Evolutionary conservation across 2,329 filamentous ascomycete species (phyloP), one percentile per base, ranked within the genome.

Genomic region (Sporothrix schenckii): DNA sequence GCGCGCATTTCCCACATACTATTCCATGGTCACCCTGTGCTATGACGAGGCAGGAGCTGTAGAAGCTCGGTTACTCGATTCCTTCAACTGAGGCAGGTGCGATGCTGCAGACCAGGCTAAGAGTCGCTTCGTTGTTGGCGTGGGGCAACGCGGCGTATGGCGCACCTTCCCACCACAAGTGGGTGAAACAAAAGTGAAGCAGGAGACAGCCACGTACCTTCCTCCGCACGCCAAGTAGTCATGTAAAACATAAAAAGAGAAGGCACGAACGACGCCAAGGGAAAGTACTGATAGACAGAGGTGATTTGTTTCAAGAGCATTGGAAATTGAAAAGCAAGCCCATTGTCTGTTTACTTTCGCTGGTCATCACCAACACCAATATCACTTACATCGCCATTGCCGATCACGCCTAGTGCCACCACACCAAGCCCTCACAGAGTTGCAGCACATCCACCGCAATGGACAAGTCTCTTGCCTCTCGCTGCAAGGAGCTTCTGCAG

Each of bases 401-500:
- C 41, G 24, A 50, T 44, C 34, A 24, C 5, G n/a, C 19, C 24
- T 14, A 9, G 11, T 41, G 13, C 53, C 0, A 14, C 19, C 24
- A 10, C 41, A 19, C 5, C 11, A 56, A 21, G 11, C 66, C 58
- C 39, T 39, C 50, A 54, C 19, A 54, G 24, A n/a, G 11, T 44
- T 39, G 39, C 39, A 47, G 44, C 30, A 54, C n/a, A 10, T 30
- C 14, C 56, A 76, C 76, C 74, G 76, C 77, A 70, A 73, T 69
- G 67, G 68, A 71, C 70, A 77, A 74, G 63, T 75, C 76, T 4
- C 66, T 79, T 3, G 75, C 75, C 2, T 77, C 78, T 4, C 75
- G 78, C 27, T 73, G 78, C 19, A 75, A 72, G 27, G 78, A 80
- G 49, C 76, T 80, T 1, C 72, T 77, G 34, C 77, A 77, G 73